Evolutionary conservation across 805 yeast species (phyloP), one percentile per base, ranked within the genome.

Genomic region (Pichia rugopelliculosa): DNA sequence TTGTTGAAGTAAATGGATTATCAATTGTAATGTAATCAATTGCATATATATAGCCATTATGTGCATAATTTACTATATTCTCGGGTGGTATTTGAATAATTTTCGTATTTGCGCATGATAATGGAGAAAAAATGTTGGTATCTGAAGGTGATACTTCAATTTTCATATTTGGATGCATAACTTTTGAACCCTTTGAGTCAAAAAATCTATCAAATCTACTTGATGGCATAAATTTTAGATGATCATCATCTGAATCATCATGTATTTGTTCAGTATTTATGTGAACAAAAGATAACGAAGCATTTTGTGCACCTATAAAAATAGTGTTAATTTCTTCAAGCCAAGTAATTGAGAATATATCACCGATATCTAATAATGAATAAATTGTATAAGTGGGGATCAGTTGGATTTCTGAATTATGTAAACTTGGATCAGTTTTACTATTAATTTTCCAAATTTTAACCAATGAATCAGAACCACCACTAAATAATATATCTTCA

Each of bases 281-380:
- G 40, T 74, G 74, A 48, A 87, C 80, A 80, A 86, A 91, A 38
- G 87, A 76, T 17, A 91, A 76, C 1, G 90, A 77, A 4, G 98
- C 96, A 61, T 90, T 91, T 63, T 93, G 98, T 12, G 96, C 83
- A 5, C 99, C 99, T 56, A 87, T 76, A 52, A 82, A 87, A 4
- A 91, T 70, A 0, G 87, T 78, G 41, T 80, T 73, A 11, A 76
- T 62, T 2, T 67, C 54, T 18, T 78, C 76, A 15, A 82, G 73
- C 80, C 93, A 87, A 8, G 80, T 76, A 30, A 91, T 67, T 9
- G 96, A 83, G 60, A 91, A 91, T 17, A 91, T 84, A 64, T 91
- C 99, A 44, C 99, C 99, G 44, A 91, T 84, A 67, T 91, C 99
- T 33, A 84, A 75, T 11, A 84, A 64, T 1, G 96, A 84, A 62